phyloP scores from a whole-genome alignment of 2,329 filamentous ascomycete species.

The Hymenoscyphus infarciens region DNA sequence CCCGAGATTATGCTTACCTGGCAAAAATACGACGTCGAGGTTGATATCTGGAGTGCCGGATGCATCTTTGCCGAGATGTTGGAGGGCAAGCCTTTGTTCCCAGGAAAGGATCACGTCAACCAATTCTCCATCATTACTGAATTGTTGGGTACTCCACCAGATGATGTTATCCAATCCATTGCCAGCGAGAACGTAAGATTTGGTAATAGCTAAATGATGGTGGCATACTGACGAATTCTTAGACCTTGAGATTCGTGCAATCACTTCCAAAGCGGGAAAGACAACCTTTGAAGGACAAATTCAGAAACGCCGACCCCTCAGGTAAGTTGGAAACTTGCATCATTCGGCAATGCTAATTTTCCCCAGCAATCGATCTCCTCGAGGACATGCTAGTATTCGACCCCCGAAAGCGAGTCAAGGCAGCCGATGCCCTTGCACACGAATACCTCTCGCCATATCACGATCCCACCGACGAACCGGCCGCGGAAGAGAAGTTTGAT shows the following conservation, averaged over 20 bases:
- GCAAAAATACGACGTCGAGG: conserved; percentile 99
- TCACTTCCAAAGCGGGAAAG: conserved; percentile 93
- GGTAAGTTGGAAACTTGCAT: conserved; percentile 48
- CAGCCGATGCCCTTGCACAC: conserved; percentile 79
- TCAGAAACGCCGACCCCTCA: conserved; percentile 86
- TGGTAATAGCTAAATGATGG: conserved; percentile 1
- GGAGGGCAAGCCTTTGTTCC: conserved; percentile 96
- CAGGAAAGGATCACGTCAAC: conserved; percentile 98
- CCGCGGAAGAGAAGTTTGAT: conserved; percentile 96
- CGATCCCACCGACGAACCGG: conserved; percentile 93
- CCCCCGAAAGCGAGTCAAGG: conserved; percentile 91
- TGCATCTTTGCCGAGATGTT: conserved; percentile 99
- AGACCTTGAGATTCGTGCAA: conserved; percentile 96
- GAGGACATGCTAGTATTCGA: conserved; percentile 98
- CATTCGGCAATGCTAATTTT: conserved; percentile 29
- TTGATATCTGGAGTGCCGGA: conserved; percentile 98
- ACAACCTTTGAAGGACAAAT: conserved; percentile 81
- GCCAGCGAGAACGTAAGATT: conserved; percentile 87
- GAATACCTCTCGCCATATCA: conserved; percentile 96
- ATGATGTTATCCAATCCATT: conserved; percentile 98
- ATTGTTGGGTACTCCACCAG: conserved; percentile 88
- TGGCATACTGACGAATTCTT: conserved; percentile 29
- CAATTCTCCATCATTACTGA: conserved; percentile 99
- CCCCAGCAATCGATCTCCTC: conserved; percentile 79
- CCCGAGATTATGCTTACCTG: conserved; percentile 99